Base-by-base conservation (phyloP, 169 alveolate genomes). In the Plasmodium chabaudi region DNA sequence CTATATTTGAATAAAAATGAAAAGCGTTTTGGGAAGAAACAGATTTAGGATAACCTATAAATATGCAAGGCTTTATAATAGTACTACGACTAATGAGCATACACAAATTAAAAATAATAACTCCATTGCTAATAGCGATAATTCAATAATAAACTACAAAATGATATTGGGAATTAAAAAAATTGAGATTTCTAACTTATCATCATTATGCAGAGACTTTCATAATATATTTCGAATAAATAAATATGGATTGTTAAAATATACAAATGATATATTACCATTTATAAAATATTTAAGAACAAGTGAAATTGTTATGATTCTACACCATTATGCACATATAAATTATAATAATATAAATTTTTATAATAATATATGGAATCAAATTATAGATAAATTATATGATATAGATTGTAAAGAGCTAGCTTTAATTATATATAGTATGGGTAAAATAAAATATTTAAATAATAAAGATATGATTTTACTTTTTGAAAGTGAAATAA, bases 381-480 rank as follows among this genome's bases (percentile, higher is more conserved):
- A 60, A 59, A 63, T 51, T 17, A 69, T 69, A 42, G 15, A 70
- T 49, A 69, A 21, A 17, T 72, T 86, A 17, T 34, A 86, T 51
- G 91, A 86, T 64, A 86, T 86, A 3, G 91, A 86, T 55, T 86
- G 91, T 70, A 86, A 86, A 72, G 91, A 86, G 39, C 27, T 86
- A 53, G 91, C 91, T 15, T 65, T 86, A 2, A 57, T 86, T 25
- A 57, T 86, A 46, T 86, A 86, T 63, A 86, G 91, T 64, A 86
- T 86, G 91, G 91, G 91, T 17, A 86, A 86, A 63, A 86, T 86
- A 57, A 86, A 86, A 64, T 86, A 86, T 63, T 42, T 49, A n/a
- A 34, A 34, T 34, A 86, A 86, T 55, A 86, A 69, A 34, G 87
- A 86, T 27, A 86, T 86, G 87, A 53, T 86, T 27, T 23, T 46